Percentiles rank a stretch among this genome's conserved stretches.
phyloP scores from a whole-genome alignment of 2,329 filamentous ascomycete genomes.

The Monilinia fructigena region DNA sequence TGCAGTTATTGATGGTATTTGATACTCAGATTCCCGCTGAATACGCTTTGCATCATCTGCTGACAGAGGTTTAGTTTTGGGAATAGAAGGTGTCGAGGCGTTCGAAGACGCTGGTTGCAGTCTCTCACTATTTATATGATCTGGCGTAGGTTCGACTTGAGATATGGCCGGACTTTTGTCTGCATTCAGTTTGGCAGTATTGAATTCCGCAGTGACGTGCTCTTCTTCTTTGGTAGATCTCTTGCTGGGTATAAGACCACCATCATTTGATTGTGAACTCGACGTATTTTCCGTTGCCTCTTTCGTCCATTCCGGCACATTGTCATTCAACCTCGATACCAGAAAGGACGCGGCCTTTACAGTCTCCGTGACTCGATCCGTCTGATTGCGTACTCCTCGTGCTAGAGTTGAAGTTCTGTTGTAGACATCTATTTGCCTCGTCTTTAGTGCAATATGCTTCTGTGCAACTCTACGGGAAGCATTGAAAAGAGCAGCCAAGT shows the following conservation, averaged over 20 bases:
- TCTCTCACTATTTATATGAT: constrained; percentile 37
- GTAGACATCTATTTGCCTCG: constrained; percentile 60
- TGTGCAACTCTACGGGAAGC: constrained; percentile 66
- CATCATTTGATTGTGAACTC: constrained; percentile 29
- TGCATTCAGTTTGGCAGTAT: constrained; percentile 35
- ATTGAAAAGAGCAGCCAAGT: constrained; percentile 67
- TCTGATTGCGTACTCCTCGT: constrained; percentile 60
- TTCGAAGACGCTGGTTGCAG: constrained; percentile 43
- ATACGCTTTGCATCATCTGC: constrained; percentile 46
- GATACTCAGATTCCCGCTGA: constrained; percentile 50
- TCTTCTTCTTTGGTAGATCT: constrained; percentile 37
- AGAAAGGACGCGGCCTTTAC: constrained; percentile 60
- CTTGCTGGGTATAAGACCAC: constrained; percentile 32
- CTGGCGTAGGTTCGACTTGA: constrained; percentile 41
- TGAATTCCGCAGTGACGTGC: constrained; percentile 24
- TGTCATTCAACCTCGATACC: constrained; percentile 56
- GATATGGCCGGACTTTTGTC: constrained; percentile 41
- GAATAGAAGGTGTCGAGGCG: constrained; percentile 45
- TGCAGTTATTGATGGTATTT: constrained; percentile 52
- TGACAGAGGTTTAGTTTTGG: constrained; percentile 37
- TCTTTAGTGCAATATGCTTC: constrained; percentile 59
- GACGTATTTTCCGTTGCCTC: constrained; percentile 26
- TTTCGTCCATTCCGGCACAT: constrained; percentile 35
- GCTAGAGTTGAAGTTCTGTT: constrained; percentile 63
- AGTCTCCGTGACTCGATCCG: constrained; percentile 60